Base-by-base conservation (phyloP, 192 early-diverging fungal species). In the Podila verticillata region DNA sequence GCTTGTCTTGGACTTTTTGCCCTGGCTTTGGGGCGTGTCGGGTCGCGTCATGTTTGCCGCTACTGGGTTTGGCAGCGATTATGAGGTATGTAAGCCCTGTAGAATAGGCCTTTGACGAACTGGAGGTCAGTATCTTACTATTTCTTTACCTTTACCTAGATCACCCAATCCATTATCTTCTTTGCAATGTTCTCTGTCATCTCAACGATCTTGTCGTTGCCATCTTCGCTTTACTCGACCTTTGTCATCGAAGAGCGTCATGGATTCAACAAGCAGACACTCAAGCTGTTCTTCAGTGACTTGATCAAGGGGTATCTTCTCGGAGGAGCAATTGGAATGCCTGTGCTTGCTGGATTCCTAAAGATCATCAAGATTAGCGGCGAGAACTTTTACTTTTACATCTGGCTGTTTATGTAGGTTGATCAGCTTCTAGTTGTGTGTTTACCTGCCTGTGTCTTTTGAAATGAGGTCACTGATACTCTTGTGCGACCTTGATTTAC, bases 201-300 rank as follows among this genome's bases (percentile, higher is more conserved):
- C 12, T 87, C 90, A 2, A 92, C 91, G 5, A 64, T 94, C 9
- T 73, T 95, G 7, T 87, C 86, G 17, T 73, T 97, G 57, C 97
- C 97, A 8, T 92, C 96, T 61, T 87, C 89, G 26, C 72, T 97
- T 29, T 99, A 97, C 80, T 88, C 87, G 58, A 97, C 94, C 0
- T 99, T 99, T 91, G 95, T 99, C 13, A 92, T 99, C 69, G 97
- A 99, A 85, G 90, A 93, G 75, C 84, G 88, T 30, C 96, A 97
- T 81, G 96, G 96, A 6, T 98, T 99, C 83, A 99, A 99, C 86
- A 99, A 99, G 78, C 91, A 93, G 79, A 97, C 96, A 9, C 57
- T 92, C 22, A 83, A 86, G 0, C 72, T 97, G 47, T 99, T 92
- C 77, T 82, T 96, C 39, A 88, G 88, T 1, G 97, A 99, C 75